A percentile compares a stretch with the other conserved stretches of the same genome.
phyloP scores from a whole-genome alignment of 2,329 filamentous ascomycete genomes.

The Exophiala calicioides region DNA sequence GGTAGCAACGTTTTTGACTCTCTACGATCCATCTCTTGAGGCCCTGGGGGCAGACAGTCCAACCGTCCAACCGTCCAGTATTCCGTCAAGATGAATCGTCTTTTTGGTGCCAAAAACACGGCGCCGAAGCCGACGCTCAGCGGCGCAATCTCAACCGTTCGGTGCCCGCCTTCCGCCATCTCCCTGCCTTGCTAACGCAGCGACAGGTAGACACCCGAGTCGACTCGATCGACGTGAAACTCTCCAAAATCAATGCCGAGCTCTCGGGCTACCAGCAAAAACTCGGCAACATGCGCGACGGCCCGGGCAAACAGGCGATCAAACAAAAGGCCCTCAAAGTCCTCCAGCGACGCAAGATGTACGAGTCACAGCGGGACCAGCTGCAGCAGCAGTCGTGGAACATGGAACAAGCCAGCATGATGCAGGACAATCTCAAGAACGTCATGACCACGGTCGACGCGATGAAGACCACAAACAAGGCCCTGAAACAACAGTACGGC shows the following conservation, averaged over 20 bases:
- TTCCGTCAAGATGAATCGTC: conserved; percentile 57
- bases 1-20: no score
- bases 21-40: no score
- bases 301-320: conserved; percentile 87
- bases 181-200: conserved; percentile 7
- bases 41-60: no score
- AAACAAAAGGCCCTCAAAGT: conserved; percentile 94
- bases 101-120: conserved; percentile 86
- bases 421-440: conserved; percentile 98
- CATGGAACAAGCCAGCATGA: conserved; percentile 97
- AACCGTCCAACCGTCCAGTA: no score
- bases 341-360: conserved; percentile 88
- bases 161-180: conserved; percentile 26
- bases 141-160: conserved; percentile 77
- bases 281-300: conserved; percentile 89
- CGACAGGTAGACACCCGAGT: conserved; percentile 73
- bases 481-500: conserved; percentile 88
- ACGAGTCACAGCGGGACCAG: conserved; percentile 92
- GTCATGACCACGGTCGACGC: conserved; percentile 98
- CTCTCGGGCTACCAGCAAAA: conserved; percentile 84
- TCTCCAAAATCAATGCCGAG: conserved; percentile 87
- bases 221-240: conserved; percentile 88
- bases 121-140: conserved; percentile 87
- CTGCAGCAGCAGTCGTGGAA: conserved; percentile 95
- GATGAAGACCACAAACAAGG: conserved; percentile 95